Conservation (phyloP, 495 filamentous ascomycete species). For the Aspergillus carlsbadensis region DNA sequence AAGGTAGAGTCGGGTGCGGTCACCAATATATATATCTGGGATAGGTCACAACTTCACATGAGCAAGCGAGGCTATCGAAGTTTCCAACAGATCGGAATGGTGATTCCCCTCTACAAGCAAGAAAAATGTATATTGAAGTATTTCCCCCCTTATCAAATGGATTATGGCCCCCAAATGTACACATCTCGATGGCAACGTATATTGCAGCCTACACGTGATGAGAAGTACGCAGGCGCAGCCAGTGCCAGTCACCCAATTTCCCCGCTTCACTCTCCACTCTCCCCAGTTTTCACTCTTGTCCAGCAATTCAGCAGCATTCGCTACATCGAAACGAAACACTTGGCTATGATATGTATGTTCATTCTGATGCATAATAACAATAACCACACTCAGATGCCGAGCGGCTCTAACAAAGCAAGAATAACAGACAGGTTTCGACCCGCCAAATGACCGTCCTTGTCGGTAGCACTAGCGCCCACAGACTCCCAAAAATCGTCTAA, state of each 20-base stretch:
- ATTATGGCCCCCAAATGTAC: background rate
- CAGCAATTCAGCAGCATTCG: background rate
- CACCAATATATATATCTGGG: no score
- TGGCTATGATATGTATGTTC: conserved; percentile 11
- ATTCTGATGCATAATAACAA: conserved; percentile 15
- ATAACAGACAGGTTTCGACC: conserved; percentile 3
- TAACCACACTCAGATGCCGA: background rate
- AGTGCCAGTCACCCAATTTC: no score
- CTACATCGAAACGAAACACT: background rate
- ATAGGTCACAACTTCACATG: no score
- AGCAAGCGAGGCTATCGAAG: no score
- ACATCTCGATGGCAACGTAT: background rate
- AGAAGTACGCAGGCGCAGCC: background rate
- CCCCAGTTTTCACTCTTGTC: background rate
- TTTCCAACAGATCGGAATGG: no score
- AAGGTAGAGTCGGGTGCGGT: no score
- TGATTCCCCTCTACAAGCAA: no score
- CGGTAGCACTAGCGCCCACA: background rate
- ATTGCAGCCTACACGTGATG: no score
- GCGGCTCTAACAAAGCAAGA: background rate
- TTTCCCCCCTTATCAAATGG: no score
- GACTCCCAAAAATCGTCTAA: conserved; percentile 13
- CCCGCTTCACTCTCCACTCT: background rate
- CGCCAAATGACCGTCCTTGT: conserved; percentile 3
- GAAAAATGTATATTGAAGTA: no score